A percentile compares a stretch with the other conserved stretches of the same genome.
Conservation (phyloP, 2,329 filamentous ascomycete species). For the Fusarium coffeatum region DNA sequence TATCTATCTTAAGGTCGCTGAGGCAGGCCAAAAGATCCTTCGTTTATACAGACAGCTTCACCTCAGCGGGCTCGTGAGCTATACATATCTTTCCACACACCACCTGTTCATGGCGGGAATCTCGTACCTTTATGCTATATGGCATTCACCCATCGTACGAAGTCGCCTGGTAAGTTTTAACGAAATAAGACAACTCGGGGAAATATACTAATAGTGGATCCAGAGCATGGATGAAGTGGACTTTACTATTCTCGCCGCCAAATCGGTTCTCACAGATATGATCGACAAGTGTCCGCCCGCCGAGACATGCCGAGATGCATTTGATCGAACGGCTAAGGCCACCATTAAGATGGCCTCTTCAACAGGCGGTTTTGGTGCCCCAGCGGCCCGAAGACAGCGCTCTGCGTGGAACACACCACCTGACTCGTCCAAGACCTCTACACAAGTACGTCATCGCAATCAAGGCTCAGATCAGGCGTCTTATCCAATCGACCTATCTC, state of each 20-base stretch:
- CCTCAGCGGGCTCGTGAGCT: slow-evolving; percentile 88
- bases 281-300: slow-evolving; percentile 96
- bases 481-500: slow-evolving; percentile 52
- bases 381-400: slow-evolving; percentile 44
- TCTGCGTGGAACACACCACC: slow-evolving; percentile 48
- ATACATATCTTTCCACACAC: slow-evolving; percentile 94
- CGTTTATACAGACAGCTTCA: slow-evolving; percentile 92
- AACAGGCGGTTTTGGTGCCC: slow-evolving; percentile 79
- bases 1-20: slow-evolving; percentile 93
- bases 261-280: slow-evolving; percentile 89
- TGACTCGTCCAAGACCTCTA: slow-evolving; percentile 43
- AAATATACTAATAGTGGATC: slow-evolving; percentile 14
- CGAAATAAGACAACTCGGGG: background rate
- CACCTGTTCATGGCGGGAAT: slow-evolving; percentile 98
- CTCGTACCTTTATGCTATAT: slow-evolving; percentile 95
- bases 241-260: slow-evolving; percentile 92
- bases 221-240: slow-evolving; percentile 95
- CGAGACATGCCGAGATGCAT: slow-evolving; percentile 93
- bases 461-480: slow-evolving; percentile 49
- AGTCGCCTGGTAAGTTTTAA: slow-evolving; percentile 78
- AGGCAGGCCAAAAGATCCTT: slow-evolving; percentile 92
- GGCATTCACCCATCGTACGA: slow-evolving; percentile 91
- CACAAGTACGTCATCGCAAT: slow-evolving; percentile 43
- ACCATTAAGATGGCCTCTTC: slow-evolving; percentile 95
- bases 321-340: slow-evolving; percentile 93